Evolutionary conservation across 2,329 filamentous ascomycete genomes (phyloP).

Genomic region (Talaromyces sp.): DNA sequence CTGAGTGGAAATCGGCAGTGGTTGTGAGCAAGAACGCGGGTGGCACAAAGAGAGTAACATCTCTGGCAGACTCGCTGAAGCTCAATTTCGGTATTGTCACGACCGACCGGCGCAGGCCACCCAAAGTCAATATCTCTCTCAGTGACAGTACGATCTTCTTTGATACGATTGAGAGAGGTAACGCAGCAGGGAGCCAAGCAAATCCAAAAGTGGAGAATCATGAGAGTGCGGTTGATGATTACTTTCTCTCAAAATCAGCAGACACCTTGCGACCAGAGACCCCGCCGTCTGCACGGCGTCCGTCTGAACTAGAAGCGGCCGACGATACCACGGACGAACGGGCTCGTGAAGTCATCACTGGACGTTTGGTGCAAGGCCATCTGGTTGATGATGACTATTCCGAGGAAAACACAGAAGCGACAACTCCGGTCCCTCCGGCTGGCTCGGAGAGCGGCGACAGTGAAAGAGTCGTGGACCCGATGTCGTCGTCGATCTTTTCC

Average conservation of each 20-base stretch:
- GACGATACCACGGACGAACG: slow-evolving; percentile 69
- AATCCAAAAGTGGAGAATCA: neutral
- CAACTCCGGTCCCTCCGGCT: slow-evolving; percentile 43
- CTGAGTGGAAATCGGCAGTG: slow-evolving; percentile 80
- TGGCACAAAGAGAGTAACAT: slow-evolving; percentile 94
- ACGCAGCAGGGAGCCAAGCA: slow-evolving; percentile 12
- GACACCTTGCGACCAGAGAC: slow-evolving; percentile 31
- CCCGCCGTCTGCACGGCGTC: slow-evolving; percentile 32
- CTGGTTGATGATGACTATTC: slow-evolving; percentile 91
- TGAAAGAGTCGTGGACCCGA: slow-evolving; percentile 63
- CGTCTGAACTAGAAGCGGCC: slow-evolving; percentile 39
- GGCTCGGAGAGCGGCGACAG: slow-evolving; percentile 43
- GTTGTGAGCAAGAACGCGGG: slow-evolving; percentile 98
- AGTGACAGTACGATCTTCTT: slow-evolving; percentile 72
- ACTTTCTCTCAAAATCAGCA: slow-evolving; percentile 15
- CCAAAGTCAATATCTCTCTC: slow-evolving; percentile 53
- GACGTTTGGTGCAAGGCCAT: slow-evolving; percentile 85
- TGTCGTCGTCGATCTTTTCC: slow-evolving; percentile 77
- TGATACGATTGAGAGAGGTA: slow-evolving; percentile 50
- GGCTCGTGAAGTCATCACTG: slow-evolving; percentile 83
- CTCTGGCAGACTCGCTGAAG: slow-evolving; percentile 89
- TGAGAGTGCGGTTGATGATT: slow-evolving; percentile 9
- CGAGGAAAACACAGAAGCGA: slow-evolving; percentile 55
- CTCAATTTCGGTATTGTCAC: slow-evolving; percentile 92
- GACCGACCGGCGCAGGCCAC: slow-evolving; percentile 49